phyloP scores from a whole-genome alignment of 805 yeast genomes.

The Teunomyces pallodes region DNA sequence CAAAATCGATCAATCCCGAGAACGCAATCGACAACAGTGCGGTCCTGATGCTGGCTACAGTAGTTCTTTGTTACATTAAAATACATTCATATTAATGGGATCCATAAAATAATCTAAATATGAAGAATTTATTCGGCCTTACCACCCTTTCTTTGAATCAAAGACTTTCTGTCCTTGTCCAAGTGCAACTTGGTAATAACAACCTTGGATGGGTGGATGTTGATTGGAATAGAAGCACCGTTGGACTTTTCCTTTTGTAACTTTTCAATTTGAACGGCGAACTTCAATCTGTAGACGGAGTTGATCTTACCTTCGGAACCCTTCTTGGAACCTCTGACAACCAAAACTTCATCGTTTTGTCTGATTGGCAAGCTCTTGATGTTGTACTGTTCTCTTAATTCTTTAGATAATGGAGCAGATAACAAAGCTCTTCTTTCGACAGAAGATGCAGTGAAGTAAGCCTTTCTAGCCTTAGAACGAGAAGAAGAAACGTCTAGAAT shows the following conservation, averaged over 20 bases:
- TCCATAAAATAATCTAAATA: constrained; percentile 4
- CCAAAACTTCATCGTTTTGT: constrained; percentile 92
- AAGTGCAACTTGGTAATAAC: constrained; percentile 97
- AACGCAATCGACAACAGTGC: no score
- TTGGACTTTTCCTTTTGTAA: constrained; percentile 95
- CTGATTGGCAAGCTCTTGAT: constrained; percentile 95
- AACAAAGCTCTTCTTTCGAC: constrained; percentile 89
- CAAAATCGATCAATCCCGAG: no score
- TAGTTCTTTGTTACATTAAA: constrained; percentile 7
- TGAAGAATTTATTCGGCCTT: constrained; percentile 70
- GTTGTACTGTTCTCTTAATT: constrained; percentile 96
- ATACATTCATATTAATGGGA: constrained; percentile 10
- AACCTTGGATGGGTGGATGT: constrained; percentile 98
- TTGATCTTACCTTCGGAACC: constrained; percentile 98
- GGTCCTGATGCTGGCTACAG: neutral
- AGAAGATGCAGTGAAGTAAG: constrained; percentile 98
- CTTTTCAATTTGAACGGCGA: constrained; percentile 94
- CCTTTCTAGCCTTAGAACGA: constrained; percentile 99
- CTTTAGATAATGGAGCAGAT: constrained; percentile 99
- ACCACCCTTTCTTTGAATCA: constrained; percentile 97
- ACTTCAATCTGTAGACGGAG: constrained; percentile 98
- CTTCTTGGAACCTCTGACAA: constrained; percentile 98
- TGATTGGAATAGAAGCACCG: constrained; percentile 96
- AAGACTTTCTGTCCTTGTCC: constrained; percentile 98
- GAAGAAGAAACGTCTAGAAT: constrained; percentile 93